phyloP scores from a whole-genome alignment of 345 rosid genomes.

The Hibiscus syriacus region DNA sequence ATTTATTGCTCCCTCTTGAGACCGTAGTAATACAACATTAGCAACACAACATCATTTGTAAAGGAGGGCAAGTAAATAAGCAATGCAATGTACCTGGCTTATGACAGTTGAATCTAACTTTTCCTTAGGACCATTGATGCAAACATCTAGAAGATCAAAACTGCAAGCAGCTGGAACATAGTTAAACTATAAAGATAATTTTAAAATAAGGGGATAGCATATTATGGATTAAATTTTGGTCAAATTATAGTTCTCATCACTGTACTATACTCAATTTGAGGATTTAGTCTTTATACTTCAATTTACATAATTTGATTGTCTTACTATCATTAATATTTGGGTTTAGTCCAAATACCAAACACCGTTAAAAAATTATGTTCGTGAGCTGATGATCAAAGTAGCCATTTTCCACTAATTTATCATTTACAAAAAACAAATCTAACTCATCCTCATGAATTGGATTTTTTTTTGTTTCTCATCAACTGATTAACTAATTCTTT shows the following conservation, averaged over 20 bases:
- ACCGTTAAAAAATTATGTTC: too few species aligned
- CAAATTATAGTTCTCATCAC: not conserved
- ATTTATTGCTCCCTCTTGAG: not conserved
- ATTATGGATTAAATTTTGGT: not conserved
- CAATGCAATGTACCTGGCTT: constrained; percentile 62
- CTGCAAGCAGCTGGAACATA: constrained; percentile 32
- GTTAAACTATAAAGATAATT: not conserved
- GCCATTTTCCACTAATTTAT: too few species aligned
- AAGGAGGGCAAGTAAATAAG: not conserved
- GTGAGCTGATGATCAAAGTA: too few species aligned
- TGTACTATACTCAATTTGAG: not conserved
- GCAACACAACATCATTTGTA: not conserved
- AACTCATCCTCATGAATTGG: too few species aligned
- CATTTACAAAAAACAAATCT: too few species aligned
- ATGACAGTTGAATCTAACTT: constrained; percentile 89
- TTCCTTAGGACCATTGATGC: constrained; percentile 87
- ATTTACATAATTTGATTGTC: not conserved
- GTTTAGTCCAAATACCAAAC: not conserved
- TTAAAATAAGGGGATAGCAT: not conserved
- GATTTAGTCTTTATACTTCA: not conserved
- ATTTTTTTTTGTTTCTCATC: too few species aligned
- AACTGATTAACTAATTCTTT: too few species aligned
- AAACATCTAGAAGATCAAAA: constrained; percentile 83
- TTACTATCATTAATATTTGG: not conserved
- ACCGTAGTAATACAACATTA: not conserved